Evolutionary conservation across 768 basidiomycete genomes (phyloP), one percentile per base, ranked within the genome.

Genomic region (Trametes coccinea): DNA sequence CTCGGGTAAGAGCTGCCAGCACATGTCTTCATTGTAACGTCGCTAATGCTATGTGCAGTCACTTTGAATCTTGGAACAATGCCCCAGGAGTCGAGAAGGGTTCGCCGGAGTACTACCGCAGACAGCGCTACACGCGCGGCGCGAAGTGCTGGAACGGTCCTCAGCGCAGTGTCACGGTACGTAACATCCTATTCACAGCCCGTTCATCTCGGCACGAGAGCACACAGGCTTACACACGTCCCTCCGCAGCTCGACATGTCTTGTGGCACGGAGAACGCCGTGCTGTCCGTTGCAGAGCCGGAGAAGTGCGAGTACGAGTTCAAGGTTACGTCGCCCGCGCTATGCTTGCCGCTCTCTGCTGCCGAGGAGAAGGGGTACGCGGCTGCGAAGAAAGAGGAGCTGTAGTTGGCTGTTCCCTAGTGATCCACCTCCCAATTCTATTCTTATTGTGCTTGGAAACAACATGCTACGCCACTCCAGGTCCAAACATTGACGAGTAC

Each of bases 131-230:
- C 77, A 85, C 86, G 40, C 79, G 82, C 54, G 97, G 96, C 43
- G 81, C 93, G 4, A 86, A 88, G 69, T 98, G 96, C 78, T 97
- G 95, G 96, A 97, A 97, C 69, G 96, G 97, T 0, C 97, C 97
- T 3, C 83, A 91, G 64, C 85, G 96, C 33, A 93, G 84, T 62
- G 89, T 93, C 34, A 81, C 85, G 71, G 93, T 92, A 73, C 11
- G 67, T 64, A 17, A 29, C 14, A 33, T n/a, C 22, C 49, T 29
- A 13, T 61, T 17, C 30, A 29, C 14, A 33, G 16, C 22, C 49
- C 30, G 13, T 61, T 17, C 40, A 53, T 53, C 29, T 49, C 41
- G 52, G 34, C 33, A 22, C 11, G 11, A 9, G 7, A 31, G 11
- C 9, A 30, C 31, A 40, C 7, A 16, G 47, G 22, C 49, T 39